Percentiles rank a stretch among this genome's conserved stretches.
These are phyloP conservation scores for Conticribra weissflogii DNA, from an alignment of 108 stramenopile species.

Conservation along the genomic window DNA sequence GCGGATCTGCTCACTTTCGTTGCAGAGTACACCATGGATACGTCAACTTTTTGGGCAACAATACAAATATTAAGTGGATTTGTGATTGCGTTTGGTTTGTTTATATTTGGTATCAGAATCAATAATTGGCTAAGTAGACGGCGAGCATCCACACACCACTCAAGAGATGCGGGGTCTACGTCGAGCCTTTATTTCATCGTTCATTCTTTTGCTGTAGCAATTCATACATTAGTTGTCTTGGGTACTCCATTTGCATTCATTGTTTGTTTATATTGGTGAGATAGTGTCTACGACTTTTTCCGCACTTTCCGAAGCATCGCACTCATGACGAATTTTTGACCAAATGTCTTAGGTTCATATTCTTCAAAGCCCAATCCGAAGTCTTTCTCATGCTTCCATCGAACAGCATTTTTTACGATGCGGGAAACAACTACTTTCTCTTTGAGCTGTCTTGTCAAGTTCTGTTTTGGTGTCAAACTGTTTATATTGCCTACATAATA, in stretches of 20 bases:
- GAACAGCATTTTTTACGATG: constrained; percentile 47
- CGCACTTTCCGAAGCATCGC: constrained; percentile 10
- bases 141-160: constrained; percentile 15
- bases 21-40: constrained; percentile 67
- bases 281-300: neutral
- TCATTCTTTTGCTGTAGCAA: constrained; percentile 45
- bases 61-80: constrained; percentile 62
- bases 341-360: constrained; percentile 57
- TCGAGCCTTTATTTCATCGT: constrained; percentile 36
- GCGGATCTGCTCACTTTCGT: constrained; percentile 42
- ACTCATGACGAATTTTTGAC: neutral
- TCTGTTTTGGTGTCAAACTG: constrained; percentile 64
- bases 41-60: constrained; percentile 53
- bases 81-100: constrained; percentile 44
- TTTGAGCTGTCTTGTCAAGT: constrained; percentile 47
- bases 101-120: constrained; percentile 45
- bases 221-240: constrained; percentile 59
- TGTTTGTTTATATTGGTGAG: constrained; percentile 55
- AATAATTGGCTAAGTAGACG: constrained; percentile 59
- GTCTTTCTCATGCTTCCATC: constrained; percentile 75
- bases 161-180: constrained; percentile 22
- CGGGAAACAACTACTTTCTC: constrained; percentile 55
- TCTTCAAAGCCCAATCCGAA: constrained; percentile 77
- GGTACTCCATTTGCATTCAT: constrained; percentile 50
- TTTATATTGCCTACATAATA: constrained; percentile 44